Percentiles rank a stretch among this genome's conserved stretches.
phyloP scores from a whole-genome alignment of 2,329 filamentous ascomycete genomes.

The Fusarium pseudograminearum region DNA sequence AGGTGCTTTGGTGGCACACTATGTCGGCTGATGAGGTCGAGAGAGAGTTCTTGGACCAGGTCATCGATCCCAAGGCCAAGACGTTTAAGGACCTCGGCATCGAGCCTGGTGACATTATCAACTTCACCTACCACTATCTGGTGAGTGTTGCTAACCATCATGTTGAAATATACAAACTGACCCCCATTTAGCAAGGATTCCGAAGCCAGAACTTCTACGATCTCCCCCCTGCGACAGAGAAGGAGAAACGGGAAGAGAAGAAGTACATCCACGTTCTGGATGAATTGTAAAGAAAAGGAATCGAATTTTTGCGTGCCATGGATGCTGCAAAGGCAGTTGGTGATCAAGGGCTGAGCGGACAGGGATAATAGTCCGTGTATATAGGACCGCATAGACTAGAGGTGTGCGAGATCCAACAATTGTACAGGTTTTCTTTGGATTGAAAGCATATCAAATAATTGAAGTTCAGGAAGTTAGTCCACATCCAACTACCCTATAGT shows the following conservation, averaged over 20 bases:
- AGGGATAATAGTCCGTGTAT: conserved; percentile 46
- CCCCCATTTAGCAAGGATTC: conserved; percentile 78
- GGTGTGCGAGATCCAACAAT: conserved; percentile 48
- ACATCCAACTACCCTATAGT: conserved; percentile 35
- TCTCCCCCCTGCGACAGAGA: conserved; percentile 92
- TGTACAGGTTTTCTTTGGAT: conserved; percentile 49
- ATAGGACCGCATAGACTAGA: conserved; percentile 51
- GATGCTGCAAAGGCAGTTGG: conserved; percentile 35
- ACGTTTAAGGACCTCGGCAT: conserved; percentile 95
- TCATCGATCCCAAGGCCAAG: conserved; percentile 90
- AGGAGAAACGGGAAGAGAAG: conserved; percentile 93
- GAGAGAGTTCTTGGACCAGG: conserved; percentile 91
- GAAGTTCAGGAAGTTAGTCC: neutral
- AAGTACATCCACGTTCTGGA: conserved; percentile 96
- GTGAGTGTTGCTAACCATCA: conserved; percentile 64
- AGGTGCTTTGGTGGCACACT: conserved; percentile 88
- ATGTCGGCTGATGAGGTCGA: conserved; percentile 88
- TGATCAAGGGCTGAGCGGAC: conserved; percentile 34
- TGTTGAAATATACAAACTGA: conserved; percentile 4
- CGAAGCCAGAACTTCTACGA: conserved; percentile 91
- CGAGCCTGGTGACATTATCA: conserved; percentile 85
- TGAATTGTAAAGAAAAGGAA: conserved; percentile 71
- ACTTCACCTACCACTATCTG: conserved; percentile 93
- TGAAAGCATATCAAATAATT: conserved; percentile 23
- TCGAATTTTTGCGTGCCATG: conserved; percentile 25